Evolutionary conservation across 305 asterid genomes (phyloP).

Genomic region (Withania somnifera): DNA sequence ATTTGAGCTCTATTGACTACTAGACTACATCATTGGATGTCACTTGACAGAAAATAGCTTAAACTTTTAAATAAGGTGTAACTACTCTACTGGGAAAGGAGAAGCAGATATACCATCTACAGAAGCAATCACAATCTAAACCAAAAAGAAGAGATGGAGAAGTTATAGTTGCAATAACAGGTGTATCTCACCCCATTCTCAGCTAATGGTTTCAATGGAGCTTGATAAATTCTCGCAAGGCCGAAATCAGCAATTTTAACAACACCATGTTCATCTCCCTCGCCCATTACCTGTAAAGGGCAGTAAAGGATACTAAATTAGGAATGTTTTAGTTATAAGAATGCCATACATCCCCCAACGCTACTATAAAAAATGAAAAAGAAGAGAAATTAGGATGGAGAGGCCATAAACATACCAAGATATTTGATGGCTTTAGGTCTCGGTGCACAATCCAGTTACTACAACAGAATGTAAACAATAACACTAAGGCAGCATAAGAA

Average conservation of each 20-base stretch:
- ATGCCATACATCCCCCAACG: neutral
- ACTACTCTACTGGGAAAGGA: neutral
- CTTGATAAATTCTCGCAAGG: conserved; percentile 93
- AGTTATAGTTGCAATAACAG: neutral
- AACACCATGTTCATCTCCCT: conserved; percentile 93
- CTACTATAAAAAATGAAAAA: neutral
- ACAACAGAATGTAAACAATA: conserved; percentile 20
- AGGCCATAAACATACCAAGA: conserved; percentile 45
- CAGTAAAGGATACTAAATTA: neutral
- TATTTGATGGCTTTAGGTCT: conserved; percentile 97
- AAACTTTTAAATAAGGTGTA: neutral
- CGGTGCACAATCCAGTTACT: conserved; percentile 98
- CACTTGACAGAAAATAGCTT: neutral
- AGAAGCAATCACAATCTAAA: neutral
- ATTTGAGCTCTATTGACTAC: neutral
- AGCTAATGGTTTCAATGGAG: conserved; percentile 75
- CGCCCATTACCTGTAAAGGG: conserved; percentile 83
- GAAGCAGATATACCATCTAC: neutral
- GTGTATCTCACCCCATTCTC: conserved; percentile 78
- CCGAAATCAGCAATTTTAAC: conserved; percentile 96
- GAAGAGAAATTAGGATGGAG: neutral
- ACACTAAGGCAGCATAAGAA: neutral
- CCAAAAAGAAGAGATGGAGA: neutral
- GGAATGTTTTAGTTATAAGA: neutral
- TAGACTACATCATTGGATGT: neutral